phyloP scores from a whole-genome alignment of 352 stramenopile species.

The Phytopythium delawarense region DNA sequence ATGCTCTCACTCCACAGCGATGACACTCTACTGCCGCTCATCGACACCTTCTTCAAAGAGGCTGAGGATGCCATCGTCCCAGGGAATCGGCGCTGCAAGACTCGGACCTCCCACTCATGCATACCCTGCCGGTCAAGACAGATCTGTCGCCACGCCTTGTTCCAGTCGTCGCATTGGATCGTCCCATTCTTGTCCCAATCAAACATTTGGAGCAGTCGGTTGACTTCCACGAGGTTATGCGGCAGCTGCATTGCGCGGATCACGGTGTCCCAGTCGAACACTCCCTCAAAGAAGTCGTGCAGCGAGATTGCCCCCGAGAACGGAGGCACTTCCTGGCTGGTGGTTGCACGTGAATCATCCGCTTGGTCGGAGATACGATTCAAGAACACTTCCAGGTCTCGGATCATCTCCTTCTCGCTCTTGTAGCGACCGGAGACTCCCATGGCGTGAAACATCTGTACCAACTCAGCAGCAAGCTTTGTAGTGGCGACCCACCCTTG shows the following conservation, averaged over 20 bases:
- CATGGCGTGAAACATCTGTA: constrained; percentile 19
- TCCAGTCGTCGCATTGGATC: constrained; percentile 40
- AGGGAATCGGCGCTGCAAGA: constrained; percentile 34
- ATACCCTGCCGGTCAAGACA: constrained; percentile 11
- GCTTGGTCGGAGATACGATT: background rate
- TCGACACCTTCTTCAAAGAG: background rate
- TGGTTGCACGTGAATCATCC: too few species aligned
- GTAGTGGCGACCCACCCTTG: constrained; percentile 11
- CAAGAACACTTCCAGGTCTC: background rate
- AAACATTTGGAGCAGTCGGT: constrained; percentile 40
- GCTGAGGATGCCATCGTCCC: background rate
- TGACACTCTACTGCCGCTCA: background rate
- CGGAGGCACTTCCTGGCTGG: background rate
- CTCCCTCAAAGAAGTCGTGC: constrained; percentile 31
- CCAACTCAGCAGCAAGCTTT: constrained; percentile 12
- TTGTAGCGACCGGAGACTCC: background rate
- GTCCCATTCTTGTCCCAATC: constrained; percentile 35
- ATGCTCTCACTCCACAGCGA: constrained; percentile 15
- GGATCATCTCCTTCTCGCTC: background rate
- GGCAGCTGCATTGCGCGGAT: constrained; percentile 21
- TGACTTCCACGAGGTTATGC: constrained; percentile 35
- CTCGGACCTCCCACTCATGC: constrained; percentile 35
- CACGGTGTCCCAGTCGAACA: constrained; percentile 44
- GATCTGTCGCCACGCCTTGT: constrained; percentile 37
- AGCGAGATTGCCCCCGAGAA: constrained; percentile 18